Evolutionary conservation across 805 yeast species (phyloP).

Genomic region (Barnettozyma sucrosica): DNA sequence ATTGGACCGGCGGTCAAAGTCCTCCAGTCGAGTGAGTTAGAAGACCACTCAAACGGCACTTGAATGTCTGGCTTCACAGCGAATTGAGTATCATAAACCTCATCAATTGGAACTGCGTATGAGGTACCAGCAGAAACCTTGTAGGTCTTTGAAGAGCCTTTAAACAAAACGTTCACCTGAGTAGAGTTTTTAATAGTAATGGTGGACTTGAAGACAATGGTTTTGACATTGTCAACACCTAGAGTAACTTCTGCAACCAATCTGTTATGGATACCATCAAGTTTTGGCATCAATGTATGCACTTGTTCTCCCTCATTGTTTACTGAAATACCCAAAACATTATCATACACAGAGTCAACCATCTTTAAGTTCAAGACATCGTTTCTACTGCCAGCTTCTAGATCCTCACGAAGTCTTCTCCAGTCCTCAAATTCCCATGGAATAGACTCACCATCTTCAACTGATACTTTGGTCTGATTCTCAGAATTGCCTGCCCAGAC

Average conservation of each 20-base stretch:
- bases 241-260: slow-evolving; percentile 65
- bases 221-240: slow-evolving; percentile 73
- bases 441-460: slow-evolving; percentile 44
- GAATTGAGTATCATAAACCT: slow-evolving; percentile 53
- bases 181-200: slow-evolving; percentile 61
- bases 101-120: slow-evolving; percentile 68
- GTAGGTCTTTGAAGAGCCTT: slow-evolving; percentile 28
- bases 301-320: slow-evolving; percentile 81
- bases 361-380: slow-evolving; percentile 61
- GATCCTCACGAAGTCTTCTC: slow-evolving; percentile 75
- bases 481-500: slow-evolving; percentile 65
- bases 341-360: slow-evolving; percentile 48
- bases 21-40: slow-evolving; percentile 59
- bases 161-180: slow-evolving; percentile 39
- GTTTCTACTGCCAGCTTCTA: slow-evolving; percentile 58
- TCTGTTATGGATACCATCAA: slow-evolving; percentile 62
- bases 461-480: slow-evolving; percentile 21
- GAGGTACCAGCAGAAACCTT: slow-evolving; percentile 49
- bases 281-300: slow-evolving; percentile 58
- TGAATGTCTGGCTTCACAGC: slow-evolving; percentile 56
- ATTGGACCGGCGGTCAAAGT: slow-evolving; percentile 42
- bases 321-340: slow-evolving; percentile 53
- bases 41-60: slow-evolving; percentile 64
- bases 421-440: slow-evolving; percentile 97
- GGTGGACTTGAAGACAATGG: slow-evolving; percentile 73